Conservation (phyloP, 257 asterid species). For the Forsythia viridissima region DNA sequence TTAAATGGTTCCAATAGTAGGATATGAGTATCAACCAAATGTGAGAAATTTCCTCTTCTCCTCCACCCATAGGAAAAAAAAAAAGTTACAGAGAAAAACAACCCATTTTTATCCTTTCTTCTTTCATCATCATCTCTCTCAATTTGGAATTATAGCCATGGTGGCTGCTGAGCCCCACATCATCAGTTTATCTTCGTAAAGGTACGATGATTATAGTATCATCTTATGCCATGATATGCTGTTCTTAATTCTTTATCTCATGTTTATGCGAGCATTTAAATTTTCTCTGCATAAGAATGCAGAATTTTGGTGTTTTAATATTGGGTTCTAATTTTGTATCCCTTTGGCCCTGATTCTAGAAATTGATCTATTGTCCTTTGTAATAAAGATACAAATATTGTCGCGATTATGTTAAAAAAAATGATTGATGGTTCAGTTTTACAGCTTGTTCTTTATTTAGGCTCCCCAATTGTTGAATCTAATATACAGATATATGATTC, state of each 20-base stretch:
- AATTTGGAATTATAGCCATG: background rate
- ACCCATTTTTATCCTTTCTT: background rate
- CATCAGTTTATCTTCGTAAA: background rate
- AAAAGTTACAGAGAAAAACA: background rate
- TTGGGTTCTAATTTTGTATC: background rate
- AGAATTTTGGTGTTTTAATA: background rate
- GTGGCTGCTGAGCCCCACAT: background rate
- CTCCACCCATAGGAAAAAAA: background rate
- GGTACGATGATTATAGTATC: background rate
- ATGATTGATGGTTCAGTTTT: too few species aligned
- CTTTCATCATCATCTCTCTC: background rate
- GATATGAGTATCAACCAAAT: background rate
- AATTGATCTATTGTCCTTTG: background rate
- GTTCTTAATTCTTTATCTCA: background rate
- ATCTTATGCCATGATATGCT: background rate
- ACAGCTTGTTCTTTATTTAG: too few species aligned
- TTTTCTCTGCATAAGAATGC: background rate
- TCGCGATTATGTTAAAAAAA: background rate
- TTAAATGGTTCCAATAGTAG: background rate
- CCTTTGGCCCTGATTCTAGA: background rate
- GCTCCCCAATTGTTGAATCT: background rate
- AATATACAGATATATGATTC: background rate
- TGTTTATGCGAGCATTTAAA: background rate
- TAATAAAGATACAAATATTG: background rate
- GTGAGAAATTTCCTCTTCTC: background rate